Conservation (phyloP, 345 rosid species). For the Eucalyptus sp. region DNA sequence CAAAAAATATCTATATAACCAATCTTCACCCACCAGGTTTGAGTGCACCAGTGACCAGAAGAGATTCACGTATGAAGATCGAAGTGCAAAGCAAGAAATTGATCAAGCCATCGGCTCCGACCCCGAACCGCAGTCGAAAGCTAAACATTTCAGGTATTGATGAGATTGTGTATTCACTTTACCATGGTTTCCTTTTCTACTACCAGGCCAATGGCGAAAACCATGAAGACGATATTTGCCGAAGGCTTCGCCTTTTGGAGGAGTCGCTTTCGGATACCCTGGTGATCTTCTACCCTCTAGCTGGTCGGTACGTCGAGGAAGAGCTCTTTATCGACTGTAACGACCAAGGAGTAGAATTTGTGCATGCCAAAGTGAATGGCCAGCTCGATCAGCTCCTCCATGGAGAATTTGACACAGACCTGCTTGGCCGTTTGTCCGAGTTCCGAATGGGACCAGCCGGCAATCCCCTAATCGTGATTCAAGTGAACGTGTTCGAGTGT, state of each 20-base stretch:
- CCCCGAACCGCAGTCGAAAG: neutral
- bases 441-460: neutral
- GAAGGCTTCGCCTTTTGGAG: neutral
- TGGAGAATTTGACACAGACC: neutral
- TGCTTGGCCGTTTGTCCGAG: neutral
- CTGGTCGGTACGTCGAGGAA: neutral
- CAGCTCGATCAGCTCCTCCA: neutral
- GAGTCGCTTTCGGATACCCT: neutral
- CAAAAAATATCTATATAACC: neutral
- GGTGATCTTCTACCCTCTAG: neutral
- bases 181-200: neutral
- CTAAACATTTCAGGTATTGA: neutral
- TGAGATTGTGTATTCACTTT: neutral
- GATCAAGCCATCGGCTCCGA: neutral
- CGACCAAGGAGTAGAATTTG: slow-evolving; percentile 8
- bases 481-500: neutral
- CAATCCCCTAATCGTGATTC: neutral
- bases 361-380: neutral
- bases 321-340: neutral
- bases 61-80: neutral
- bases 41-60: neutral
- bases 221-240: neutral
- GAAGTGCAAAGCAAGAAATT: neutral
- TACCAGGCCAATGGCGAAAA: no score
- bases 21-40: no score